These are phyloP conservation scores for Metschnikowia kunwiensis DNA, from an alignment of 805 yeast genomes.

Conservation along the genomic window DNA sequence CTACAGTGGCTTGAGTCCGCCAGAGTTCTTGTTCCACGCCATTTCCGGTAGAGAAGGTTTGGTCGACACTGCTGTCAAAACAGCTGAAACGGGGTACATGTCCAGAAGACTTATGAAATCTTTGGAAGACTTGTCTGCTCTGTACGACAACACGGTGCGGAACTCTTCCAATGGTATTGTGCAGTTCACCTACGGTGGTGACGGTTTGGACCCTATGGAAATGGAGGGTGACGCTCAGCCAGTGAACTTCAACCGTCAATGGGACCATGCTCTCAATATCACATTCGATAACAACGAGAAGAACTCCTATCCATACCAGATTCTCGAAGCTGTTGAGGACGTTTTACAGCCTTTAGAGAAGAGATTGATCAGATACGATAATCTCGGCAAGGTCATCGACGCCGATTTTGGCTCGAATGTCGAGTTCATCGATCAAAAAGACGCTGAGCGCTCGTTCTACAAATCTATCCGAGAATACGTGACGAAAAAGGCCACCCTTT, in stretches of 20 bases:
- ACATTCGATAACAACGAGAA: constrained; percentile 55
- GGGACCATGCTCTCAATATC: constrained; percentile 86
- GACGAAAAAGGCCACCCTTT: constrained; percentile 48
- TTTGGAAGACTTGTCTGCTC: constrained; percentile 89
- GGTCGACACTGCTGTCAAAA: constrained; percentile 98
- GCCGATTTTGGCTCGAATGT: constrained; percentile 46
- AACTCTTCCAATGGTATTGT: constrained; percentile 95
- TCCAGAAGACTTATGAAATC: constrained; percentile 98
- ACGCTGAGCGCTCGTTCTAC: constrained; percentile 85
- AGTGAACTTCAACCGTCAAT: constrained; percentile 86
- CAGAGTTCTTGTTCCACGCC: constrained; percentile 98
- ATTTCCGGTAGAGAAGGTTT: constrained; percentile 99
- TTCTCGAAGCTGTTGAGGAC: constrained; percentile 51
- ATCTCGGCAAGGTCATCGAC: constrained; percentile 55
- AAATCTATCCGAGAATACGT: constrained; percentile 69
- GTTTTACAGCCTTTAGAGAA: constrained; percentile 61
- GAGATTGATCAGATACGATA: constrained; percentile 64
- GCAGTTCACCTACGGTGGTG: constrained; percentile 98
- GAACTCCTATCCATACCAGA: constrained; percentile 69
- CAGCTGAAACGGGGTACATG: constrained; percentile 99
- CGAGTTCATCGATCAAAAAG: constrained; percentile 76
- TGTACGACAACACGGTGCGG: constrained; percentile 91
- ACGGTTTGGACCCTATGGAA: constrained; percentile 95
- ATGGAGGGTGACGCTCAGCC: constrained; percentile 99
- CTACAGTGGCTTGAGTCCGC: constrained; percentile 95